Percentiles rank a stretch among this genome's conserved stretches.
phyloP scores from a whole-genome alignment of 345 rosid genomes.

The Turnera subulata region DNA sequence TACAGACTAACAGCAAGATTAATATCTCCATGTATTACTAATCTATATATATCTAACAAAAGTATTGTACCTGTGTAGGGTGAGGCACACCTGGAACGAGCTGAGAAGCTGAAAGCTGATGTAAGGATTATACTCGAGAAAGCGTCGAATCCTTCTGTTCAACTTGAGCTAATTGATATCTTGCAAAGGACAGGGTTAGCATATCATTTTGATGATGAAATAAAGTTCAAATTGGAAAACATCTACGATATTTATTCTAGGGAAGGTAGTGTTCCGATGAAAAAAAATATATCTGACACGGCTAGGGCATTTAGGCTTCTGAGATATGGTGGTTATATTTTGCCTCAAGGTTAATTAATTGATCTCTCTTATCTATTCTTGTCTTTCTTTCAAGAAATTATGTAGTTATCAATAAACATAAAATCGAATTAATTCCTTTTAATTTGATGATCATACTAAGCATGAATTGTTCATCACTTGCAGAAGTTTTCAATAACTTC shows the following conservation, averaged over 20 bases:
- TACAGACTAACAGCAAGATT: too few species aligned
- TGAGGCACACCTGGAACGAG: too few species aligned
- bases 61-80: background rate
- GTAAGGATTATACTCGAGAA: too few species aligned
- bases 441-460: background rate
- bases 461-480: too few species aligned
- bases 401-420: background rate
- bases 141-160: too few species aligned
- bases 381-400: background rate
- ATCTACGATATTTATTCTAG: background rate
- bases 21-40: too few species aligned
- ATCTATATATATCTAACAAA: too few species aligned
- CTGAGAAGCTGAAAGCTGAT: too few species aligned
- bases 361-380: background rate
- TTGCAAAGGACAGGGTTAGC: too few species aligned
- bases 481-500: slow-evolving; percentile 13
- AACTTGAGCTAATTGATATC: too few species aligned
- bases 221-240: background rate
- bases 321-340: slow-evolving; percentile 9
- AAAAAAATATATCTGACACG: background rate
- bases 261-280: background rate
- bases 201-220: slow-evolving; percentile 12
- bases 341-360: slow-evolving; percentile 10
- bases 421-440: too few species aligned
- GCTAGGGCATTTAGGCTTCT: slow-evolving; percentile 16